A percentile compares a stretch with the other conserved stretches of the same genome.
Conservation (phyloP, 2,329 filamentous ascomycete genomes). For the Penicillium sp. region DNA sequence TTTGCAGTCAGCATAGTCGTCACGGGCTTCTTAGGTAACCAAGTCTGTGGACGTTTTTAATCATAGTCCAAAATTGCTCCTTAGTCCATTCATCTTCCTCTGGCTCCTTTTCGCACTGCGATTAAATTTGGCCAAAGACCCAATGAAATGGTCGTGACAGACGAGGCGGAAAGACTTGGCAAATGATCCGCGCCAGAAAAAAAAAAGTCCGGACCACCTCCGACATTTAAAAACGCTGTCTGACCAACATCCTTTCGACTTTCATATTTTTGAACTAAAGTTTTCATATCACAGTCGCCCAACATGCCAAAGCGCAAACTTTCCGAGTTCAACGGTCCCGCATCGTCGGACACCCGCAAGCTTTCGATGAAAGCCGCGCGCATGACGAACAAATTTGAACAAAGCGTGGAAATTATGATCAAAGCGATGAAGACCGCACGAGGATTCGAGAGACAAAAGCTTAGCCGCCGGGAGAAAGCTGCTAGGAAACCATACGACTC, state of each 20-base stretch:
- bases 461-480: constrained; percentile 59
- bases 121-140: background rate
- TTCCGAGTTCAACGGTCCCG: constrained; percentile 29
- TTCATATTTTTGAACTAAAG: background rate
- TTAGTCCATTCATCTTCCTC: too few relatives aligned
- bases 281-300: background rate
- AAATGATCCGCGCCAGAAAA: constrained; percentile 16
- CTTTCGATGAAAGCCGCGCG: constrained; percentile 37
- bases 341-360: constrained; percentile 25
- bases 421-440: constrained; percentile 59
- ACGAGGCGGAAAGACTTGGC: constrained; percentile 21
- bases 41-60: background rate
- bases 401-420: constrained; percentile 51
- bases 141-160: background rate
- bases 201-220: constrained; percentile 16
- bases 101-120: background rate
- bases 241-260: background rate
- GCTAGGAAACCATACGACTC: constrained; percentile 48
- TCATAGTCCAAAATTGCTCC: background rate
- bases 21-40: background rate
- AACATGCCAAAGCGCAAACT: constrained; percentile 45
- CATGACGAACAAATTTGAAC: constrained; percentile 49
- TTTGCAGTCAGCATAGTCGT: background rate
- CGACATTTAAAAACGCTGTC: constrained; percentile 1
- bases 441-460: constrained; percentile 64